Conservation (phyloP, 805 yeast genomes). For the Barnettozyma californica region DNA sequence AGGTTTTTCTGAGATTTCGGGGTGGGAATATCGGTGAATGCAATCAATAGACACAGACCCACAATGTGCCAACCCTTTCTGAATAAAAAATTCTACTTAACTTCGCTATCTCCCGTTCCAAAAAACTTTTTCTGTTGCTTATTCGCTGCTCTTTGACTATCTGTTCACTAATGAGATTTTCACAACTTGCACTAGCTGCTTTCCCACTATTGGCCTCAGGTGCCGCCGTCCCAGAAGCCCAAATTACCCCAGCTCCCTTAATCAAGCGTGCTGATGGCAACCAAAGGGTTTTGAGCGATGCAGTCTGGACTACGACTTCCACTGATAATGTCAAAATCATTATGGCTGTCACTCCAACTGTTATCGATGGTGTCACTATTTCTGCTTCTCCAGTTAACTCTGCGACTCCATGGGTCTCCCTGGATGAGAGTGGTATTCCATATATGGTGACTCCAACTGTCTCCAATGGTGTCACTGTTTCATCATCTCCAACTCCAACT, state of each 20-base stretch:
- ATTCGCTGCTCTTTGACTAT: background rate
- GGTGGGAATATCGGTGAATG: slow-evolving; percentile 11
- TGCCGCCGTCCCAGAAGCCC: slow-evolving; percentile 23
- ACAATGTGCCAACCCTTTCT: slow-evolving; percentile 4
- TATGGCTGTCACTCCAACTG: slow-evolving; percentile 47
- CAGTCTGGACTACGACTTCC: slow-evolving; percentile 34
- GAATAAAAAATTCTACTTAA: slow-evolving; percentile 4
- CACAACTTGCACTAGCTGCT: slow-evolving; percentile 7
- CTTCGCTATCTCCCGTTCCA: background rate
- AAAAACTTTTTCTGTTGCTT: background rate
- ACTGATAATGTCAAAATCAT: slow-evolving; percentile 19
- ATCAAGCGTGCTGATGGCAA: slow-evolving; percentile 17
- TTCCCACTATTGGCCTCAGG: slow-evolving; percentile 15
- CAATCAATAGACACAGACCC: slow-evolving; percentile 1
- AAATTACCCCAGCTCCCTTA: slow-evolving; percentile 18
- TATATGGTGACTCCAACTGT: slow-evolving; percentile 37
- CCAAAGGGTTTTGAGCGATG: slow-evolving; percentile 21
- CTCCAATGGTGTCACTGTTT: slow-evolving; percentile 28
- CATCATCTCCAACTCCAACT: slow-evolving; percentile 40
- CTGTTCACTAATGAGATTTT: slow-evolving; percentile 6
- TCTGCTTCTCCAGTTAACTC: slow-evolving; percentile 34
- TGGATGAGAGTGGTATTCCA: slow-evolving; percentile 41
- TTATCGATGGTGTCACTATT: slow-evolving; percentile 41
- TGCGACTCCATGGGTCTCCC: slow-evolving; percentile 39
- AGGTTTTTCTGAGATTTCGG: background rate